Percentiles rank a stretch among this genome's conserved stretches.
Conservation (phyloP, 2,329 filamentous ascomycete species). For the Pseudogymnoascus sp. region DNA sequence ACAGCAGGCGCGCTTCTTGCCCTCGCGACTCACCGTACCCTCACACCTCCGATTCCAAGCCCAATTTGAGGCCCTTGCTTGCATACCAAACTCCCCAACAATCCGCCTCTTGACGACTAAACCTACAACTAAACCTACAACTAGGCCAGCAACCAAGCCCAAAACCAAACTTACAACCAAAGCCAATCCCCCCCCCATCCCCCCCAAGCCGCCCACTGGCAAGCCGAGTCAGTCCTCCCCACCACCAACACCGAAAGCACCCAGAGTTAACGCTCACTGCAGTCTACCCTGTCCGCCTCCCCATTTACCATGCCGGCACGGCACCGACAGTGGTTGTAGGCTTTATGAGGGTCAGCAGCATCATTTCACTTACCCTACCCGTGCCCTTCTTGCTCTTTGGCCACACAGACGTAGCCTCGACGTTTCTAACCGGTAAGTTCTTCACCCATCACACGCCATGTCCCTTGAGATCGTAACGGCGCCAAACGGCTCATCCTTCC, state of each 20-base stretch:
- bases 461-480: background rate
- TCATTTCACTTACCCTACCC: conserved; percentile 43
- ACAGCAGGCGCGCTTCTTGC: background rate
- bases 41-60: background rate
- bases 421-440: background rate
- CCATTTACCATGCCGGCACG: conserved; percentile 70
- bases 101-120: background rate
- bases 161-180: background rate
- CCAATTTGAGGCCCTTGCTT: background rate
- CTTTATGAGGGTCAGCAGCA: conserved; percentile 60
- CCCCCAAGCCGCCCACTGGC: background rate
- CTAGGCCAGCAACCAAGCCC: background rate
- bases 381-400: background rate
- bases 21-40: background rate
- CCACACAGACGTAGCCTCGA: background rate
- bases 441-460: background rate
- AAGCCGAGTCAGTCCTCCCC: background rate
- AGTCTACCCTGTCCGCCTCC: conserved; percentile 49
- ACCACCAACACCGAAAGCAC: background rate
- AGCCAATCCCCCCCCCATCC: background rate
- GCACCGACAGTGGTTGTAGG: conserved; percentile 59
- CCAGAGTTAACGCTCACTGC: background rate
- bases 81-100: background rate
- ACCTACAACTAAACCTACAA: background rate
- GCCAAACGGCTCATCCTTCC: background rate